A percentile compares a stretch with the other conserved stretches of the same genome.
Evolutionary conservation across 2,329 filamentous ascomycete genomes (phyloP).

Genomic region (Penicillium verrucosum): DNA sequence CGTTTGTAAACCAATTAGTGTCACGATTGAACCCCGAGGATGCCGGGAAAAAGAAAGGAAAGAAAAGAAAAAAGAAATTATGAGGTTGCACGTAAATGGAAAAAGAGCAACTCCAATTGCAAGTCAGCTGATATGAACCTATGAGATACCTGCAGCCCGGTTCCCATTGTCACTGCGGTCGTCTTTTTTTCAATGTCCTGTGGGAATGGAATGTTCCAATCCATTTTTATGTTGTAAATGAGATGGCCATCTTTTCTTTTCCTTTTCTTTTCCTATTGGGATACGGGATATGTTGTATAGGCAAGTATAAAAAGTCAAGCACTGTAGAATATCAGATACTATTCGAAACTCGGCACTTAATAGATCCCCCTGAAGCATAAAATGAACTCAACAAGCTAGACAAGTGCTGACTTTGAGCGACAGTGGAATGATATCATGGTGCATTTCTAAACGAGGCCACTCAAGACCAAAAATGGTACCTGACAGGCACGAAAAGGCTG

Average conservation of each 20-base stretch:
- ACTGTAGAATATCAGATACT: background rate
- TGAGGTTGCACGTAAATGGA: background rate
- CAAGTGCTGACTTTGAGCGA: background rate
- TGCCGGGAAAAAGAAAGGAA: background rate
- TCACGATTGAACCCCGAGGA: constrained; percentile 3
- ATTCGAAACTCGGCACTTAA: background rate
- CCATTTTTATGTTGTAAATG: background rate
- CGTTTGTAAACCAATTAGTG: background rate
- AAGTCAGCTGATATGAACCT: constrained; percentile 22
- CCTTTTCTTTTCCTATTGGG: no score
- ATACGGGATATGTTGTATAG: background rate
- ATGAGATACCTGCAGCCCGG: constrained; percentile 16
- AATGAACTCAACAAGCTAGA: background rate
- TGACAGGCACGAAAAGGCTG: constrained; percentile 7
- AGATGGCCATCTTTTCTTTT: background rate
- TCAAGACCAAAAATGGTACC: constrained; percentile 10
- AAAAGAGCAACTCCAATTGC: background rate
- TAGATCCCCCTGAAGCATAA: background rate
- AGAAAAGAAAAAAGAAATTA: background rate
- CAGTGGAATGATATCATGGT: constrained; percentile 17
- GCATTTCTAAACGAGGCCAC: constrained; percentile 12
- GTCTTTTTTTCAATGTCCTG: background rate
- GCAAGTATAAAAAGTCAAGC: background rate
- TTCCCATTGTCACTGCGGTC: constrained; percentile 11
- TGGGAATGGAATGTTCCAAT: background rate